phyloP scores from a whole-genome alignment of 2,329 filamentous ascomycete species.

The Colletotrichum filicis region DNA sequence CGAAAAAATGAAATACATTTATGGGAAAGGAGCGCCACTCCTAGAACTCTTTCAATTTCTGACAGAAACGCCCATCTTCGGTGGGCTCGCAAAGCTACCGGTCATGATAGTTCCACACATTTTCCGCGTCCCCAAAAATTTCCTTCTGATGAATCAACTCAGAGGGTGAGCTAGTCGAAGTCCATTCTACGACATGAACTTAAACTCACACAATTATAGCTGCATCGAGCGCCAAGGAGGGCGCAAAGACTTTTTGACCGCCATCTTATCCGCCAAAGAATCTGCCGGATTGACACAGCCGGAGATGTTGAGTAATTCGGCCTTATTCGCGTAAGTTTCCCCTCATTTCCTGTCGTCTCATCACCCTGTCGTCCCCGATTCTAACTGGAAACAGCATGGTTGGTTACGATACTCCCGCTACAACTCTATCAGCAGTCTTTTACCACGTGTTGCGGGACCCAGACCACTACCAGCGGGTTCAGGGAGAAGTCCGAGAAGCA shows the following conservation, averaged over 20 bases:
- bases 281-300: constrained; percentile 10
- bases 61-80: constrained; percentile 7
- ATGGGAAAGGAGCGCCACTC: background rate
- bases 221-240: constrained; percentile 12
- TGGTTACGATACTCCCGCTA: constrained; percentile 4
- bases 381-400: constrained; percentile 16
- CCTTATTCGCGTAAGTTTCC: constrained; percentile 6
- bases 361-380: background rate
- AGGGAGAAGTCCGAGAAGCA: background rate
- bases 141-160: constrained; percentile 20
- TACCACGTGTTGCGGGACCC: constrained; percentile 13
- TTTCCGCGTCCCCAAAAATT: constrained; percentile 23
- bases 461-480: background rate
- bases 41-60: constrained; percentile 22
- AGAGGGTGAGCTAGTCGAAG: background rate
- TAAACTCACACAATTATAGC: background rate
- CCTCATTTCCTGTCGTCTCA: background rate
- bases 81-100: constrained; percentile 4
- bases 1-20: constrained; percentile 11
- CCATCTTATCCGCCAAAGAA: constrained; percentile 16
- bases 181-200: background rate
- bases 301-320: constrained; percentile 9
- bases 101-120: constrained; percentile 17
- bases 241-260: constrained; percentile 18
- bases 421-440: constrained; percentile 23